A percentile compares a stretch with the other conserved stretches of the same genome.
These are phyloP conservation scores for Haplographium delicatum DNA, from an alignment of 495 filamentous ascomycete species.

Conservation along the genomic window DNA sequence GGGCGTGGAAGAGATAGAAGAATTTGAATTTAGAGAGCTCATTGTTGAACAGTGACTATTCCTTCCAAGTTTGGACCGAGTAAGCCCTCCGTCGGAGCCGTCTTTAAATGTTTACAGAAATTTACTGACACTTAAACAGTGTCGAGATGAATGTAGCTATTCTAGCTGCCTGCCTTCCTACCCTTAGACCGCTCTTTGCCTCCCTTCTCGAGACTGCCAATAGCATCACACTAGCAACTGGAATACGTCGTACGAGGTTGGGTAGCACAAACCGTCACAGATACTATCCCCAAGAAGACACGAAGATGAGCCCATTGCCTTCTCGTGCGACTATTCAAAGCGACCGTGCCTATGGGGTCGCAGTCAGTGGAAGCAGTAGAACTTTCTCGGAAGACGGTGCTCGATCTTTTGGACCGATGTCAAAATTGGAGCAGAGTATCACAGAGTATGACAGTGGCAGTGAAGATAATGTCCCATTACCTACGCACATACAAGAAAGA, in stretches of 20 bases:
- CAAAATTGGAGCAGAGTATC: background rate
- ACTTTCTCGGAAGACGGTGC: no score
- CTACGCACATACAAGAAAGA: no score
- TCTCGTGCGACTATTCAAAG: no score
- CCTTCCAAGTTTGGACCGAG: slow-evolving; percentile 20
- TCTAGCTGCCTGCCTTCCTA: slow-evolving; percentile 41
- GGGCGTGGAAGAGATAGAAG: no score
- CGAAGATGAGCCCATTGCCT: background rate
- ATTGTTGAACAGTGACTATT: background rate
- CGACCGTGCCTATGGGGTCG: no score
- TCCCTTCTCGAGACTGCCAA: slow-evolving; percentile 21
- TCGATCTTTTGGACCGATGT: background rate
- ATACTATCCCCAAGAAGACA: slow-evolving; percentile 6
- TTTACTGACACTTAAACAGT: no score
- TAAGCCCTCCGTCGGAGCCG: slow-evolving; percentile 23
- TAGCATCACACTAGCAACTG: slow-evolving; percentile 6
- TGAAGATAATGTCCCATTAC: no score
- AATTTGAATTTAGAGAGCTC: background rate
- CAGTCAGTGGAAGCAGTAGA: background rate
- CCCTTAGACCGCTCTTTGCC: slow-evolving; percentile 36
- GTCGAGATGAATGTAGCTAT: slow-evolving; percentile 42
- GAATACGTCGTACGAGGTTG: background rate
- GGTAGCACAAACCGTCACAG: background rate
- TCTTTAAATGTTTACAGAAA: no score
- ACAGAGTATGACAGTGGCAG: background rate